Conservation (phyloP, 2,329 filamentous ascomycete species). For the Ascochyta koolunga region DNA sequence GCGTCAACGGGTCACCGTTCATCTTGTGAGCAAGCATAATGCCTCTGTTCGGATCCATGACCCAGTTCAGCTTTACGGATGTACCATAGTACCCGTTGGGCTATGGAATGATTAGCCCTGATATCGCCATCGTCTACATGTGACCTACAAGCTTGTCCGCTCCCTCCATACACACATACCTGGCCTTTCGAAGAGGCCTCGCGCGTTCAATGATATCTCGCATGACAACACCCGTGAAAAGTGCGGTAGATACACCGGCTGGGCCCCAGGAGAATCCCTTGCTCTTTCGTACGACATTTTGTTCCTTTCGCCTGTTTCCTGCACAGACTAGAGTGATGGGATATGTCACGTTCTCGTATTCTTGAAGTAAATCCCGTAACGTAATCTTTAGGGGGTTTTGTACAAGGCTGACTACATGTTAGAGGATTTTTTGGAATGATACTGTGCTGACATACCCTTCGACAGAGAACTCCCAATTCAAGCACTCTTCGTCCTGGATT, state of each 20-base stretch:
- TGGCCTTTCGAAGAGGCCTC: slow-evolving; percentile 70
- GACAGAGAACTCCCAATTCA: slow-evolving; percentile 81
- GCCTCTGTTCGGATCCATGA: slow-evolving; percentile 78
- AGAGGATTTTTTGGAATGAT: neutral
- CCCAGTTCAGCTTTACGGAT: slow-evolving; percentile 87
- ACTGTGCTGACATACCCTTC: slow-evolving; percentile 62
- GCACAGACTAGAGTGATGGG: slow-evolving; percentile 91
- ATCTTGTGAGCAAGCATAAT: slow-evolving; percentile 89
- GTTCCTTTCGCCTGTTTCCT: slow-evolving; percentile 89
- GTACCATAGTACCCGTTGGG: slow-evolving; percentile 91
- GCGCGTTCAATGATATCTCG: slow-evolving; percentile 72
- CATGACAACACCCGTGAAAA: slow-evolving; percentile 85
- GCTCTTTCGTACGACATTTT: slow-evolving; percentile 87
- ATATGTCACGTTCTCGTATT: slow-evolving; percentile 82
- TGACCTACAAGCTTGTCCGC: slow-evolving; percentile 72
- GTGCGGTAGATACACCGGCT: slow-evolving; percentile 81
- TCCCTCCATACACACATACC: slow-evolving; percentile 89
- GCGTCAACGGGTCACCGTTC: slow-evolving; percentile 81
- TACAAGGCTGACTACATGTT: slow-evolving; percentile 62
- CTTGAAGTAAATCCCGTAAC: slow-evolving; percentile 71
- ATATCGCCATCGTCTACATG: fast-evolving
- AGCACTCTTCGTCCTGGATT: slow-evolving; percentile 73
- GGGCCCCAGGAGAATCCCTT: slow-evolving; percentile 96
- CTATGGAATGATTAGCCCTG: slow-evolving; percentile 39
- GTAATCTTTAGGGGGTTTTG: slow-evolving; percentile 75